Conservation (phyloP, 257 asterid genomes). For the Pogostemon cablin region DNA sequence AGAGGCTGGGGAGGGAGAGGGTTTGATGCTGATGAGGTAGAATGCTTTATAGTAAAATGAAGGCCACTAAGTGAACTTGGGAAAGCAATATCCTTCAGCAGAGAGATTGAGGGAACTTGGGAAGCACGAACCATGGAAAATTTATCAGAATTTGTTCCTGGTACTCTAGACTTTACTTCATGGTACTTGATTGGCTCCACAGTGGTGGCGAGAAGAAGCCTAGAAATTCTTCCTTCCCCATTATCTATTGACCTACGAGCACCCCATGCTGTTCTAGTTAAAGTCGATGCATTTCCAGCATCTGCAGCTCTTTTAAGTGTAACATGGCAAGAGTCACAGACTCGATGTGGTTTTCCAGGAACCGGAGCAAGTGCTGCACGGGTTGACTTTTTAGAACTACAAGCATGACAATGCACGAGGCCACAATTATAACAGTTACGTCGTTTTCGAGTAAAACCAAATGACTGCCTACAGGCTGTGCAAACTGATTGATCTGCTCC, state of each 20-base stretch:
- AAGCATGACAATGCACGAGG: constrained; percentile 79
- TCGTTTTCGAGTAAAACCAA: constrained; percentile 89
- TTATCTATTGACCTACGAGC: constrained; percentile 52
- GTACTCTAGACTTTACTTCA: constrained; percentile 59
- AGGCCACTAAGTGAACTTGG: constrained; percentile 86
- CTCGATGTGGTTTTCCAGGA: constrained; percentile 92
- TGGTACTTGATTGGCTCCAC: constrained; percentile 80
- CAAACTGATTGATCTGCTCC: constrained; percentile 93
- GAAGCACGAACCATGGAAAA: constrained; percentile 67
- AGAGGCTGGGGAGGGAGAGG: constrained; percentile 40
- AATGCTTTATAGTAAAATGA: constrained; percentile 76
- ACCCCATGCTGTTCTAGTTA: constrained; percentile 45
- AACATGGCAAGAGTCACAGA: constrained; percentile 76
- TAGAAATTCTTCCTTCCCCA: constrained; percentile 52
- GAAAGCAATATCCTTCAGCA: constrained; percentile 81
- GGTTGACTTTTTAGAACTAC: constrained; percentile 84
- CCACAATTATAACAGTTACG: constrained; percentile 90
- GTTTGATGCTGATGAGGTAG: constrained; percentile 44
- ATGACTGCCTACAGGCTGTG: constrained; percentile 79
- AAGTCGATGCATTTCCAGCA: constrained; percentile 39
- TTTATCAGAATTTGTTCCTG: constrained; percentile 46
- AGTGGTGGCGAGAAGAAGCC: constrained; percentile 61
- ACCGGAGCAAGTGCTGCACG: constrained; percentile 91
- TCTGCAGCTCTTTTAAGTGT: constrained; percentile 72
- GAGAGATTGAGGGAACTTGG: constrained; percentile 86